Evolutionary conservation across 75 land plant genomes (phyloP), one percentile per base, ranked within the genome.

Genomic region (Pseudotsuga menziesii): DNA sequence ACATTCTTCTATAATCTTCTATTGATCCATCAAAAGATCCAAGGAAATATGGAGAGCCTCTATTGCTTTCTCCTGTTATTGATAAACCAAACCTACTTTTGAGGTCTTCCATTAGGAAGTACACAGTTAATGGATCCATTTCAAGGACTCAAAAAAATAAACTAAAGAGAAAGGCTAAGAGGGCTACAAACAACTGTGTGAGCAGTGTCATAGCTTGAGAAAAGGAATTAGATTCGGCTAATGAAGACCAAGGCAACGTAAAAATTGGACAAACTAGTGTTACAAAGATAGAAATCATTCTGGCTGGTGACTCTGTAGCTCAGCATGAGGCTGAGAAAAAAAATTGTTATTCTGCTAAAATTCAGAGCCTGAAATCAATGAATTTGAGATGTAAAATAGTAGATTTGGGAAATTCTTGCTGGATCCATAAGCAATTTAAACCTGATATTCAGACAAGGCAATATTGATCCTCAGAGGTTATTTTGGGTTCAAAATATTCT

Each of bases 381-480:
- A 90, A 95, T 80, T 26, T 95, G 61, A 84, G 92, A 72, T 95
- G 98, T 83, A 95, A 95, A 80, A 85, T 95, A 77, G 98, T 95
- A 66, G 98, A 95, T 78, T 82, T 95, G 77, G 98, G 98, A 19
- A 95, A 93, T 87, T 93, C 98, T 26, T 91, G 91, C 79, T 89
- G 96, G 93, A 84, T 80, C 12, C 83, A 91, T n/a, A 93, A 88
- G 82, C 89, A 81, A 15, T 82, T 95, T 61, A 79, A 88, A 19
- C 84, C 83, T 12, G 93, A 86, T 48, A 93, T 95, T 64, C 98
- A 95, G 61, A 93, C 96, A 29, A 84, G 96, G 79, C 93, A 95
- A 82, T 93, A 95, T 80, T 84, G 98, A 73, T 87, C 94, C 72
- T 93, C n/a, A n/a, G n/a, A n/a, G n/a, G n/a, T n/a, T n/a, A n/a